Conservation (phyloP, 1,284 basidiomycete species). For the Fistulina hepatica region DNA sequence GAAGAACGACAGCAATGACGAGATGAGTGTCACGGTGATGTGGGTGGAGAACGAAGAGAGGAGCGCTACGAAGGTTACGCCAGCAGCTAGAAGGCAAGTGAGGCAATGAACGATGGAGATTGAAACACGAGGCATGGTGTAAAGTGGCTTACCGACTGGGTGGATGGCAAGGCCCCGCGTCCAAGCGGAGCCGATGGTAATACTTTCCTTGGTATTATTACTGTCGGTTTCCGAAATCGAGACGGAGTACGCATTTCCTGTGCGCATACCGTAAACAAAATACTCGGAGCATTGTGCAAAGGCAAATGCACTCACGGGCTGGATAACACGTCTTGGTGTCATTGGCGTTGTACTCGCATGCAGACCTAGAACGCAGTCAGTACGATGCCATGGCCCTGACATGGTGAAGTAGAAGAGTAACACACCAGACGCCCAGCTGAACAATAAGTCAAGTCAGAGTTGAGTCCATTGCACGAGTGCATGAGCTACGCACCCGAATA, state of each 20-base stretch:
- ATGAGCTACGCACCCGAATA: conserved; percentile 40
- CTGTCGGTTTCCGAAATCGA: conserved; percentile 25
- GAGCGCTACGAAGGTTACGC: conserved; percentile 51
- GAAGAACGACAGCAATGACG: conserved; percentile 55
- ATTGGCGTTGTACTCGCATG: conserved; percentile 39
- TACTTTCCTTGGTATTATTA: conserved; percentile 24
- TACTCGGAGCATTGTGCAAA: conserved; percentile 5
- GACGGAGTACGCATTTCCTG: conserved; percentile 46
- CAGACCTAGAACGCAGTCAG: conserved; percentile 30
- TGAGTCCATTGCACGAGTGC: conserved; percentile 4
- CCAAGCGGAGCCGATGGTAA: conserved; percentile 46
- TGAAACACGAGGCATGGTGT: background rate
- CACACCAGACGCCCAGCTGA: conserved; percentile 54
- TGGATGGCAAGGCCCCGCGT: conserved; percentile 65
- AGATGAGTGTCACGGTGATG: conserved; percentile 43
- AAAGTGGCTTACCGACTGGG: conserved; percentile 46
- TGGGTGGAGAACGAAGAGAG: conserved; percentile 53
- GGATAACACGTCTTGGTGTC: conserved; percentile 37
- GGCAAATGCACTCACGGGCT: conserved; percentile 22
- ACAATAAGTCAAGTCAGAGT: conserved; percentile 6
- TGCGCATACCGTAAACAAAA: background rate
- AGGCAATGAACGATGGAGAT: conserved; percentile 2
- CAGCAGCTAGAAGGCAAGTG: conserved; percentile 36
- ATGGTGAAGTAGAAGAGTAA: conserved; percentile 5
- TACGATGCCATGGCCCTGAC: conserved; percentile 1